These are phyloP conservation scores for Xylaria multiplex DNA, from an alignment of 2,329 filamentous ascomycete genomes.

Conservation along the genomic window DNA sequence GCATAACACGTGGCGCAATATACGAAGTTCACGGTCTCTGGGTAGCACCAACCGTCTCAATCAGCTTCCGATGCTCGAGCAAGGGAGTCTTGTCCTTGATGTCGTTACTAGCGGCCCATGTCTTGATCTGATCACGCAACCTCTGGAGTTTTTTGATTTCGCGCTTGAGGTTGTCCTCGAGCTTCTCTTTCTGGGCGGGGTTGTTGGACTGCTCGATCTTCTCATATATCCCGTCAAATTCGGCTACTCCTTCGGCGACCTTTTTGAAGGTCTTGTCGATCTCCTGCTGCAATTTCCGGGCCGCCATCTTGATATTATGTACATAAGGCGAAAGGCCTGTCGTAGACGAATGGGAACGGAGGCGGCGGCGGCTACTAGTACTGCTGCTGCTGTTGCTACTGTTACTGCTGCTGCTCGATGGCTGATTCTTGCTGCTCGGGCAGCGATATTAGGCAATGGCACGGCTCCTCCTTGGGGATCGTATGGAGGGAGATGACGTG, in stretches of 20 bases:
- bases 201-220: slow-evolving; percentile 96
- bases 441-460: not conserved
- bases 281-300: slow-evolving; percentile 95
- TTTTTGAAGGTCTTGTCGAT: slow-evolving; percentile 99
- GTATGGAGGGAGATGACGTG: not conserved
- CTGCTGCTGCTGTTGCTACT: not conserved
- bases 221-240: slow-evolving; percentile 95
- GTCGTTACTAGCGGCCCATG: slow-evolving; percentile 97
- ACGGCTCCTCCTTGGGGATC: not conserved
- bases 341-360: not conserved
- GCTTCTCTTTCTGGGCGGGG: slow-evolving; percentile 95
- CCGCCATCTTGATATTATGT: slow-evolving; percentile 75
- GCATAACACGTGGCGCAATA: slow-evolving; percentile 32
- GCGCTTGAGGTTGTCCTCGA: slow-evolving; percentile 96
- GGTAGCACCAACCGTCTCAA: slow-evolving; percentile 82
- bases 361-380: not conserved
- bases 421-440: not conserved
- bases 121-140: slow-evolving; percentile 98
- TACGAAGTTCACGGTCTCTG: slow-evolving; percentile 9
- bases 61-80: slow-evolving; percentile 91
- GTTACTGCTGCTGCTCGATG: not conserved
- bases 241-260: slow-evolving; percentile 88
- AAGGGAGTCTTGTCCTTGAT: slow-evolving; percentile 99
- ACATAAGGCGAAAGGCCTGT: slow-evolving; percentile 33
- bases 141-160: slow-evolving; percentile 99